Conservation (phyloP, 2,329 filamentous ascomycete genomes). For the Davidsoniella australis region DNA sequence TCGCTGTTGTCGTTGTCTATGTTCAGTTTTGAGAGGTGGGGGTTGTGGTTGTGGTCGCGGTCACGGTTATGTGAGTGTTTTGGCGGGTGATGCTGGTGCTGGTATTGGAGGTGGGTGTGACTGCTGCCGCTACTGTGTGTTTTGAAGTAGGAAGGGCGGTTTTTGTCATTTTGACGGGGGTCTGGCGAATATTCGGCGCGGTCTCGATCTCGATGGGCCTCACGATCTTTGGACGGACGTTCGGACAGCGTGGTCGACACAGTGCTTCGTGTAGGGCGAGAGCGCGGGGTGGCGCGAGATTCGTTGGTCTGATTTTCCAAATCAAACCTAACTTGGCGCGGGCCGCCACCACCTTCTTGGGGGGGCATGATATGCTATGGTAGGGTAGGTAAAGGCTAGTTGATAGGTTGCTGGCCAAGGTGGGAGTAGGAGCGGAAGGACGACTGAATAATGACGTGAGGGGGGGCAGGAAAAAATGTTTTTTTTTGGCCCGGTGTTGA, state of each 20-base stretch:
- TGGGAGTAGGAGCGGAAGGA: neutral
- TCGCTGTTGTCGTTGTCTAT: neutral
- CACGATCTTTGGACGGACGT: conserved; percentile 3
- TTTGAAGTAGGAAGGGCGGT: conserved; percentile 4
- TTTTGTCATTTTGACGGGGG: conserved; percentile 4
- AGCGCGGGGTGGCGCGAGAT: neutral
- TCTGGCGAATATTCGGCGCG: conserved; percentile 4
- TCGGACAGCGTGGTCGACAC: neutral
- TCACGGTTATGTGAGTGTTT: neutral
- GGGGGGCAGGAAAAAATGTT: too few species aligned
- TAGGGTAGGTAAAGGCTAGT: too few species aligned
- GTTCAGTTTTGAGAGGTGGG: neutral
- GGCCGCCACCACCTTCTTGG: neutral
- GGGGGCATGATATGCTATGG: too few species aligned
- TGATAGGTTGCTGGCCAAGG: neutral
- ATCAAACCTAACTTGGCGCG: conserved; percentile 7
- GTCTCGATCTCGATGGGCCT: neutral
- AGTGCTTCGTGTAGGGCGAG: too few species aligned
- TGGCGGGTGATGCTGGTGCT: neutral
- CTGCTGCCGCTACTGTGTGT: neutral
- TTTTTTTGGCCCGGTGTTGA: too few species aligned
- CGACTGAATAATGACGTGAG: neutral
- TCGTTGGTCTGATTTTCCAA: conserved; percentile 1
- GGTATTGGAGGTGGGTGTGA: neutral
- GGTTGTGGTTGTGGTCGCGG: neutral